phyloP scores from a whole-genome alignment of 441 rosid genomes.

The Syzygium malaccense region DNA sequence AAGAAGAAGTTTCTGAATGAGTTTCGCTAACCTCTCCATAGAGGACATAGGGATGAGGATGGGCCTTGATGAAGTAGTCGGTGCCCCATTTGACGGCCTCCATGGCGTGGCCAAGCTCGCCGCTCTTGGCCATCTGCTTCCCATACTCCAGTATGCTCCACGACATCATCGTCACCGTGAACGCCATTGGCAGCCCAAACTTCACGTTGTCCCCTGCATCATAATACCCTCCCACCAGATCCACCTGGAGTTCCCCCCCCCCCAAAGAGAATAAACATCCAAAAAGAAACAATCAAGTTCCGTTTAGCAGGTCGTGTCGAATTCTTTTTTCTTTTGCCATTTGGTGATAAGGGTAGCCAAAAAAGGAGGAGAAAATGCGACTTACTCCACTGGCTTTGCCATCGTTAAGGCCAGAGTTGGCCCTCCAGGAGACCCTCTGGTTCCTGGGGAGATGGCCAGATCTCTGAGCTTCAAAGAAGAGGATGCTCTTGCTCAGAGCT shows the following conservation, averaged over 20 bases:
- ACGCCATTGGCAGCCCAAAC: slow-evolving; percentile 92
- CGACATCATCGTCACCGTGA: slow-evolving; percentile 88
- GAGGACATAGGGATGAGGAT: slow-evolving; percentile 70
- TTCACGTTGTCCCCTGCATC: slow-evolving; percentile 97
- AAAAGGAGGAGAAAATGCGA: not conserved
- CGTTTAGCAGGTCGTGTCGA: not conserved
- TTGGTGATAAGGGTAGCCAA: not conserved
- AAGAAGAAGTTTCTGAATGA: not conserved
- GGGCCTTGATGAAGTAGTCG: slow-evolving; percentile 89
- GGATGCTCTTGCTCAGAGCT: slow-evolving; percentile 86
- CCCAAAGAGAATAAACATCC: not conserved
- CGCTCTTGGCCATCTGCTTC: slow-evolving; percentile 49
- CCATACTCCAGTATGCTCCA: slow-evolving; percentile 89
- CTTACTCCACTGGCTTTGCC: slow-evolving; percentile 90
- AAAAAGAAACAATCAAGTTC: not conserved
- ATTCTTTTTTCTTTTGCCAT: not conserved
- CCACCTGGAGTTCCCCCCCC: slow-evolving; percentile 37
- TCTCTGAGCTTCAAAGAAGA: slow-evolving; percentile 97
- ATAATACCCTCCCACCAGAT: slow-evolving; percentile 86
- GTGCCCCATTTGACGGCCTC: slow-evolving; percentile 93
- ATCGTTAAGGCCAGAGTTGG: slow-evolving; percentile 79
- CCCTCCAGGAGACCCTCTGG: slow-evolving; percentile 96
- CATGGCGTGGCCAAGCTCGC: slow-evolving; percentile 71
- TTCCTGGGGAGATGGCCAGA: slow-evolving; percentile 82
- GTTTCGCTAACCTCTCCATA: slow-evolving; percentile 61